These are phyloP conservation scores for Tylopilus sp. DNA, from an alignment of 768 basidiomycete genomes.

Conservation along the genomic window DNA sequence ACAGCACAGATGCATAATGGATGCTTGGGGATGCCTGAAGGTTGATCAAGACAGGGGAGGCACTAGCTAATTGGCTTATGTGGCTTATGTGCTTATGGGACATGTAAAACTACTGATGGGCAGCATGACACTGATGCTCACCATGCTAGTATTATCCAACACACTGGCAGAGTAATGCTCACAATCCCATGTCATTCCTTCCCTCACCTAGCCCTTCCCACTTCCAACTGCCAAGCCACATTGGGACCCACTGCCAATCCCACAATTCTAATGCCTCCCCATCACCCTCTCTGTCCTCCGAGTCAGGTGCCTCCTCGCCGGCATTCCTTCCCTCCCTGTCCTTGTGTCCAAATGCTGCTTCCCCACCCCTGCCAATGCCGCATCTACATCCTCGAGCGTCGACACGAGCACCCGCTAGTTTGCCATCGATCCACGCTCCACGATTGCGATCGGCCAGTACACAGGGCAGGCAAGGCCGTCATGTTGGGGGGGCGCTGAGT, in stretches of 20 bases:
- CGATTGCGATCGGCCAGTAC: conserved; percentile 82
- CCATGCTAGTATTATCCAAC: no score
- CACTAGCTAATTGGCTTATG: no score
- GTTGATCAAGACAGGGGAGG: no score
- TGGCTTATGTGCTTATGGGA: no score
- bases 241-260: conserved; percentile 43
- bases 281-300: conserved; percentile 45
- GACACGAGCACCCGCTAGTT: conserved; percentile 85
- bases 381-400: conserved; percentile 68
- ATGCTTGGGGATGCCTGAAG: no score
- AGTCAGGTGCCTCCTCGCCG: conserved; percentile 72
- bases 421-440: conserved; percentile 91
- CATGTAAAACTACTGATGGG: no score
- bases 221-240: conserved; percentile 55
- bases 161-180: no score
- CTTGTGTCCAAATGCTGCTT: conserved; percentile 58
- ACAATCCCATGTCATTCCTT: conserved; percentile 70
- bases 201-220: conserved; percentile 72
- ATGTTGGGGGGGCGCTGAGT: conserved; percentile 36
- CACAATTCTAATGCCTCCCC: conserved; percentile 4
- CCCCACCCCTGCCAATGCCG: conserved; percentile 68
- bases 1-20: no score
- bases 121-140: no score
- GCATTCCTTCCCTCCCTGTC: conserved; percentile 41
- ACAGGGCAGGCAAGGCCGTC: conserved; percentile 65